Conservation (phyloP, 306 rosid species). For the Trifolium dubium region DNA sequence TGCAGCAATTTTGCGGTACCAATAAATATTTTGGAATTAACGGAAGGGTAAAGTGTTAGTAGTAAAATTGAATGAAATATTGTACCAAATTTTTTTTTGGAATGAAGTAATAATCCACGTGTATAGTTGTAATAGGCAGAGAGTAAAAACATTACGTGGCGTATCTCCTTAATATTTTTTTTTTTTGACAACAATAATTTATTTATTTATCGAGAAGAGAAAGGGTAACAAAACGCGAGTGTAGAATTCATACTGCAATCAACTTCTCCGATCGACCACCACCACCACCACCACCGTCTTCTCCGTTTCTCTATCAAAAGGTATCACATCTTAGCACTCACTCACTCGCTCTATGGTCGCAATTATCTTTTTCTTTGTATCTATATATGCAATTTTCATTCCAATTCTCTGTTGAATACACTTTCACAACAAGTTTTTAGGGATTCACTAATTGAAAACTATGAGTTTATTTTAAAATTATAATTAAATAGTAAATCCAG, state of each 20-base stretch:
- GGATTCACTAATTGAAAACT: not conserved
- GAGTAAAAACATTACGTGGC: conserved; percentile 10
- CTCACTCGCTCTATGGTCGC: not conserved
- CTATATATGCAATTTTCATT: not conserved
- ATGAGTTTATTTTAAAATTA: not conserved
- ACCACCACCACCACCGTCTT: not conserved
- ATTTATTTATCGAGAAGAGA: too few species aligned
- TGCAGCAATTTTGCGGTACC: too few species aligned
- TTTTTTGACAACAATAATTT: too few species aligned
- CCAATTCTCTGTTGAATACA: not conserved
- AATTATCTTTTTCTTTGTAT: too few species aligned
- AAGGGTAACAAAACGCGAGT: not conserved
- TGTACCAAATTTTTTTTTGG: too few species aligned
- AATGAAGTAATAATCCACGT: not conserved
- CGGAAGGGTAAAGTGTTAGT: too few species aligned
- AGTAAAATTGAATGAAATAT: too few species aligned
- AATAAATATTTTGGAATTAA: too few species aligned
- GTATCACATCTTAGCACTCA: not conserved
- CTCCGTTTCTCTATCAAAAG: not conserved
- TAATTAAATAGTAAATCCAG: not conserved
- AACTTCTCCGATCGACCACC: not conserved
- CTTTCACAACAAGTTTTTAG: not conserved
- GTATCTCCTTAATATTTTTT: not conserved
- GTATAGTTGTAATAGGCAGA: not conserved
- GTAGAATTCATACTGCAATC: not conserved